Base-by-base conservation (phyloP, 2,329 filamentous ascomycete species). In the Hymenoscyphus albidus region DNA sequence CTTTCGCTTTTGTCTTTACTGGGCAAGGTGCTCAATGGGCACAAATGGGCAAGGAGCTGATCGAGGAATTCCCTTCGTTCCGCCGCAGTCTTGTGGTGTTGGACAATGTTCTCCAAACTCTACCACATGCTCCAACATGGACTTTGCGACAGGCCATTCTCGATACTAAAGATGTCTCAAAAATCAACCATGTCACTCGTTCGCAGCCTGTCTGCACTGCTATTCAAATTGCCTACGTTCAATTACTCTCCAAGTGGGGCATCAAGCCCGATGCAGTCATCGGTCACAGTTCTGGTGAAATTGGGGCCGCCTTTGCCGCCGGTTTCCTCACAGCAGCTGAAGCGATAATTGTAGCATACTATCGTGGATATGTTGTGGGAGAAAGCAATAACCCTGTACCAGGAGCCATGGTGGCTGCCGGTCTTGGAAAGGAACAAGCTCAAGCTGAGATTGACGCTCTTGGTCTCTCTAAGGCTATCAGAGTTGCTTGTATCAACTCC, bases 201-300 rank as follows among this genome's bases (percentile, higher is more conserved):
- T 65, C 63, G 42, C 78, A 80, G 68, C 78, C 79, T 64, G 70
- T 78, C 74, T 80, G 76, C 65, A 81, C 80, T 0, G 79, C 81
- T 0, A 64, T 84, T 1, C 82, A 84, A 68, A 72, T 84, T 27
- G 68, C 76, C 0, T 69, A 83, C 2, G 76, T 79, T 0, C 72
- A 77, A 10, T 72, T 83, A 2, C 73, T 84, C 0, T 42, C 75
- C 31, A 76, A 77, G 1, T 82, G 77, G 76, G 75, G 75, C 1
- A 71, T 83, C 27, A 67, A 65, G 5, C 78, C 80, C 0, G 58
- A 67, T 0, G 75, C 71, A 1, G 79, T 81, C 0, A 72, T 77
- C 5, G 79, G 81, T 1, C 81, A 83, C 68, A 82, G 80, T 2
- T 77, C 74, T 42, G 81, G 81, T 58, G 81, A 83, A 65, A 81